Evolutionary conservation across 2,329 filamentous ascomycete species (phyloP).

Genomic region (Penicillium sp.): DNA sequence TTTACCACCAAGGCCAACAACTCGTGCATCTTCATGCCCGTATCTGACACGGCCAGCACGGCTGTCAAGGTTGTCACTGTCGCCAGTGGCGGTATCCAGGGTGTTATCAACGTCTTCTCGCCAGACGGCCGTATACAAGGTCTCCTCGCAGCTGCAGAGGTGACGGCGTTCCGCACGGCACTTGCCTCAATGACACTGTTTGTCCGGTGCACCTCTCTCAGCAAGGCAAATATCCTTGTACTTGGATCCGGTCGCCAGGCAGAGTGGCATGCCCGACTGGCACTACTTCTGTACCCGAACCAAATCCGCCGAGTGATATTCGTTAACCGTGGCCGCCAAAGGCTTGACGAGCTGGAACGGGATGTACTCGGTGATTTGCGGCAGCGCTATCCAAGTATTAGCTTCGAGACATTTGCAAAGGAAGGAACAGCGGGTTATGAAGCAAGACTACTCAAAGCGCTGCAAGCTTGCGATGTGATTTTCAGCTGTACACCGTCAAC

Average conservation of each 20-base stretch:
- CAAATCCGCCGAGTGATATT: constrained; percentile 64
- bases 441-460: constrained; percentile 21
- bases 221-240: constrained; percentile 40
- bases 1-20: constrained; percentile 40
- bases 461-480: constrained; percentile 42
- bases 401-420: constrained; percentile 45
- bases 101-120: constrained; percentile 65
- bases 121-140: constrained; percentile 60
- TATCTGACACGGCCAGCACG: constrained; percentile 58
- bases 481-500: constrained; percentile 50
- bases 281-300: constrained; percentile 44
- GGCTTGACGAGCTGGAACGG: constrained; percentile 48
- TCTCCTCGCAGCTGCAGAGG: constrained; percentile 65
- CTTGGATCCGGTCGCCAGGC: constrained; percentile 50
- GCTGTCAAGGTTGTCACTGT: constrained; percentile 69
- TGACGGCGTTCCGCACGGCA: constrained; percentile 78
- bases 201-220: constrained; percentile 36
- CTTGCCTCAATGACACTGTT: constrained; percentile 66
- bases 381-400: constrained; percentile 35
- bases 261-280: constrained; percentile 49
- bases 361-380: constrained; percentile 33
- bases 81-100: constrained; percentile 48
- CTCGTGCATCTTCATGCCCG: constrained; percentile 71
- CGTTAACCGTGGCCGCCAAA: constrained; percentile 63
- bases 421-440: constrained; percentile 58